These are phyloP conservation scores for Lindgomyces ingoldianus DNA, from an alignment of 495 filamentous ascomycete species.

Conservation along the genomic window DNA sequence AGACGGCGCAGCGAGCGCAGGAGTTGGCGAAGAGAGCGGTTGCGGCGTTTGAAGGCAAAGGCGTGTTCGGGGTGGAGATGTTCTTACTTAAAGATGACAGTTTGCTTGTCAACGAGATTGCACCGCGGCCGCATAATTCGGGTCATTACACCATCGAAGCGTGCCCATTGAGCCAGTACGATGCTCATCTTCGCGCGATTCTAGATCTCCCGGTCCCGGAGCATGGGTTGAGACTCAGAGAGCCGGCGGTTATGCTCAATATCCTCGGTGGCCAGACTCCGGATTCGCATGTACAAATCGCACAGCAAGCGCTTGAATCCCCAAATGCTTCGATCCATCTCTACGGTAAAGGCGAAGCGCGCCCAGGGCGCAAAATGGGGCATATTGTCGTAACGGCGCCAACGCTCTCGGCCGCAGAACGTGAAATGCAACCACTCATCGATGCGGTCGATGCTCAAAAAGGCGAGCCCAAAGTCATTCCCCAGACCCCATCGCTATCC, in stretches of 20 bases:
- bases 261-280: constrained; percentile 77
- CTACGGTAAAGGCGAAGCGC: constrained; percentile 84
- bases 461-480: constrained; percentile 25
- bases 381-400: constrained; percentile 78
- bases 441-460: constrained; percentile 39
- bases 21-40: constrained; percentile 78
- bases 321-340: constrained; percentile 73
- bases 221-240: constrained; percentile 57
- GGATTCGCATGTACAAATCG: constrained; percentile 69
- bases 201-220: constrained; percentile 71
- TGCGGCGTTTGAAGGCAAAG: constrained; percentile 77
- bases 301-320: constrained; percentile 62
- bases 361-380: constrained; percentile 90
- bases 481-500: background rate
- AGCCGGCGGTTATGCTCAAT: constrained; percentile 89
- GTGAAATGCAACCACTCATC: constrained; percentile 55
- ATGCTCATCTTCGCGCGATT: constrained; percentile 85
- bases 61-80: constrained; percentile 96
- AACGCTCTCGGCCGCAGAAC: constrained; percentile 71
- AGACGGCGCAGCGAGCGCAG: constrained; percentile 65
- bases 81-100: constrained; percentile 76
- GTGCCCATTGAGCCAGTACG: constrained; percentile 85
- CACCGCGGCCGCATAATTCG: constrained; percentile 94
- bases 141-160: constrained; percentile 98
- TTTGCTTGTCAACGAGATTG: constrained; percentile 87